Evolutionary conservation across 768 basidiomycete species (phyloP).

Genomic region (Trametes elegans): DNA sequence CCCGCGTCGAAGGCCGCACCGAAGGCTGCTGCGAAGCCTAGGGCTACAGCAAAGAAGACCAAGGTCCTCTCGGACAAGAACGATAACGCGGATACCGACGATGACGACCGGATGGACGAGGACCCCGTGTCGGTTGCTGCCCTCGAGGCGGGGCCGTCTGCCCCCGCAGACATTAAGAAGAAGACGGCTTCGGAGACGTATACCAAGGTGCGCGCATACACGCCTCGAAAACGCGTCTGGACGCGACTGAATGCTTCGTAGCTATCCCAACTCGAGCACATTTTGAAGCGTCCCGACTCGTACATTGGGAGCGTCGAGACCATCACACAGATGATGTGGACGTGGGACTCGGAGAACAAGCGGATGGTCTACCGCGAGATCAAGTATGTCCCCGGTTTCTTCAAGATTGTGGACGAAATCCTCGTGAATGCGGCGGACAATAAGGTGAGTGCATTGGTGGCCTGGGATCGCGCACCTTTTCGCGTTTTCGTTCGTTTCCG

Average conservation of each 20-base stretch:
- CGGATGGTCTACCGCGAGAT: slow-evolving; percentile 82
- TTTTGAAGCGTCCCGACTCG: slow-evolving; percentile 86
- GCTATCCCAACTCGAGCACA: slow-evolving; percentile 95
- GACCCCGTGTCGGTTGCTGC: slow-evolving; percentile 35
- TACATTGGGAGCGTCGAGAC: slow-evolving; percentile 97
- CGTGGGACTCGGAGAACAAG: slow-evolving; percentile 80
- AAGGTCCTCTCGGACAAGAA: slow-evolving; percentile 64
- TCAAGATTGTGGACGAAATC: slow-evolving; percentile 99
- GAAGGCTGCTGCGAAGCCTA: slow-evolving; percentile 49
- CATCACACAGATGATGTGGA: slow-evolving; percentile 89
- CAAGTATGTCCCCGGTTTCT: slow-evolving; percentile 94
- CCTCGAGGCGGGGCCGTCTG: slow-evolving; percentile 25
- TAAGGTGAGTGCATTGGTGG: slow-evolving; percentile 88
- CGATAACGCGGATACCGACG: slow-evolving; percentile 57
- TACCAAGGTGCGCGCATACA: slow-evolving; percentile 62
- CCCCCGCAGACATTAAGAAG: slow-evolving; percentile 51
- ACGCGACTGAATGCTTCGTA: slow-evolving; percentile 33
- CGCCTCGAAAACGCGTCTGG: background rate
- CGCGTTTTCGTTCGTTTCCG: no score
- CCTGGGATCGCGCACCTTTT: no score
- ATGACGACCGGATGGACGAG: slow-evolving; percentile 42
- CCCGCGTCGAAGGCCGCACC: slow-evolving; percentile 45
- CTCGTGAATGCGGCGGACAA: slow-evolving; percentile 99
- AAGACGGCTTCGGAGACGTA: slow-evolving; percentile 92
- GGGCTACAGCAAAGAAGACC: slow-evolving; percentile 62